These are phyloP conservation scores for Spergularia azorica DNA, from an alignment of 179 eudicot species.

Conservation along the genomic window DNA sequence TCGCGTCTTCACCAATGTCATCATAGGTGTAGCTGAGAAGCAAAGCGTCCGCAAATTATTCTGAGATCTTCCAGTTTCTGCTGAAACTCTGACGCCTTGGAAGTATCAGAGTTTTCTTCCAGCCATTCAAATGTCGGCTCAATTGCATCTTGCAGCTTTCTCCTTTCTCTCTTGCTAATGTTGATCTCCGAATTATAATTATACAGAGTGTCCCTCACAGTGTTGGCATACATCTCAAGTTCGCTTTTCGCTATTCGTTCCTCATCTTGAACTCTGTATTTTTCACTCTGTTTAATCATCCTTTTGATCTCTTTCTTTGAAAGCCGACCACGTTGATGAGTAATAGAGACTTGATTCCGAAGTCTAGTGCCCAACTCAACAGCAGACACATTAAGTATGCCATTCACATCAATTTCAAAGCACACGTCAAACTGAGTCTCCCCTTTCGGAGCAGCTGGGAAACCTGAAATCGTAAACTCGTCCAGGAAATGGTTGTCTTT, in stretches of 20 bases:
- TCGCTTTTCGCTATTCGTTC: neutral
- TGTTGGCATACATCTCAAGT: neutral
- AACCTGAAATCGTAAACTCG: neutral
- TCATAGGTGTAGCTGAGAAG: neutral
- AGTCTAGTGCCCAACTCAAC: neutral
- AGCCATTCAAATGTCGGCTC: neutral
- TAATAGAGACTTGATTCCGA: constrained; percentile 6
- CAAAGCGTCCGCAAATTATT: neutral
- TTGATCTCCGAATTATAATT: neutral
- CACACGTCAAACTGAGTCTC: neutral
- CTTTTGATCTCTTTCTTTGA: constrained; percentile 1
- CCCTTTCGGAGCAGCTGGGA: constrained; percentile 3
- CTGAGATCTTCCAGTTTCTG: constrained; percentile 1
- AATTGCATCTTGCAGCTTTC: neutral
- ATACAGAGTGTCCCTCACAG: neutral
- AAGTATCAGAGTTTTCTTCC: neutral
- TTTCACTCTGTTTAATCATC: neutral
- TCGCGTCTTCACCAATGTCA: neutral
- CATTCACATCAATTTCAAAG: neutral
- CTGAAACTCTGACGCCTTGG: neutral
- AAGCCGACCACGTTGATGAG: constrained; percentile 5
- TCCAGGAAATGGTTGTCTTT: constrained; percentile 13
- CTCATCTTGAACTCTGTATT: constrained; percentile 9
- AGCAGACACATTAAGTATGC: constrained; percentile 10
- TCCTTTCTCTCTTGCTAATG: neutral